Conservation (phyloP, 441 rosid species). For the Populus hybrid region DNA sequence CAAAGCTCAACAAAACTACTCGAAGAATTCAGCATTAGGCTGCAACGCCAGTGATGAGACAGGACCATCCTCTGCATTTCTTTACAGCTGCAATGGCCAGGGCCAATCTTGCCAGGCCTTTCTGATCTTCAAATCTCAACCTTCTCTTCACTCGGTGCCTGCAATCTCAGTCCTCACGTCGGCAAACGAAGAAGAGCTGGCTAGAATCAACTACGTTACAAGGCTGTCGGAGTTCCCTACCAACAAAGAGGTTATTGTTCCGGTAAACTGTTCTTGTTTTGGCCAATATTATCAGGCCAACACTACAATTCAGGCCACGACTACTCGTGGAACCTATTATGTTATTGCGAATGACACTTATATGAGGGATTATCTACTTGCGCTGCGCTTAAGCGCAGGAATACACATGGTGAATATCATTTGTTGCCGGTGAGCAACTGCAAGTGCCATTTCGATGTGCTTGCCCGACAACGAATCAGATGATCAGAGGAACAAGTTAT, state of each 20-base stretch:
- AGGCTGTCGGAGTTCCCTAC: conserved; percentile 24
- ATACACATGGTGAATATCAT: conserved; percentile 7
- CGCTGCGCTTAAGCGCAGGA: conserved; percentile 27
- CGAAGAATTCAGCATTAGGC: conserved; percentile 17
- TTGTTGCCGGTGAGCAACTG: conserved; percentile 20
- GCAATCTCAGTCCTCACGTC: conserved; percentile 39
- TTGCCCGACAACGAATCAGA: conserved; percentile 43
- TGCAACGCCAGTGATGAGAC: conserved; percentile 18
- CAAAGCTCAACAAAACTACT: conserved; percentile 36
- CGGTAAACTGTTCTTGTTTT: conserved; percentile 39
- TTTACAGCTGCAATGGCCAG: conserved; percentile 38
- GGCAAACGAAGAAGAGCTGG: conserved; percentile 28
- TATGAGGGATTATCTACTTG: conserved; percentile 43
- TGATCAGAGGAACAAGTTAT: conserved; percentile 28
- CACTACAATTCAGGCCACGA: conserved; percentile 23
- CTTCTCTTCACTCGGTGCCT: conserved; percentile 33
- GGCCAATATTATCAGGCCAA: conserved; percentile 40
- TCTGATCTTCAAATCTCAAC: conserved; percentile 41
- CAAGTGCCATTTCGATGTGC: conserved; percentile 49
- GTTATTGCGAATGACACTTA: conserved; percentile 27
- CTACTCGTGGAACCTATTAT: conserved; percentile 17
- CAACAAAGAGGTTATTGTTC: conserved; percentile 44
- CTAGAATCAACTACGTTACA: conserved; percentile 36
- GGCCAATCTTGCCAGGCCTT: conserved; percentile 34
- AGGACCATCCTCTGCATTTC: conserved; percentile 33